Base-by-base conservation (phyloP, 352 stramenopile genomes). In the Sclerospora graminicola region DNA sequence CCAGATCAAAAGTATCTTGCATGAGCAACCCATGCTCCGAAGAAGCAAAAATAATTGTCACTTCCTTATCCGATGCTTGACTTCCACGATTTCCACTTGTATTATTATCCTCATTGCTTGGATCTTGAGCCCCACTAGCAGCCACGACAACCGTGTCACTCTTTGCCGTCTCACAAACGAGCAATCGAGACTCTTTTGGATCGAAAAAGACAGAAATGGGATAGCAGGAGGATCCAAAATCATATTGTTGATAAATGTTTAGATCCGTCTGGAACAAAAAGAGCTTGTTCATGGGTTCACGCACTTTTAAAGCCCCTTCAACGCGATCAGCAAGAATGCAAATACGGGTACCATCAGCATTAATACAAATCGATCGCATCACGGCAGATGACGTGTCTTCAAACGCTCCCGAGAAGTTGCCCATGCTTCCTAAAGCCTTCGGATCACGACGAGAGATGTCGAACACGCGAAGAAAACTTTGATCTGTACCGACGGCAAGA, bases 11-110 rank as follows among this genome's bases (percentile, higher is more conserved):
- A n/a, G n/a, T n/a, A 30, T 97, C 85, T 49, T 97, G 89, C 72
- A 96, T 89, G 6, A 96, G 66, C 13, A 96, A 58, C 4, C 85
- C 85, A 38, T 93, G 75, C 37, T 97, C 86, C 36, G 89, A 83
- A 15, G 88, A 95, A 5, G 83, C 88, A 55, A 97, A 97, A 31
- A 95, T 66, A n/a, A 93, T n/a, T n/a, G n/a, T n/a, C n/a, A n/a
- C n/a, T n/a, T n/a, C n/a, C n/a, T n/a, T n/a, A n/a, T n/a, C n/a
- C n/a, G n/a, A n/a, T n/a, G n/a, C n/a, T n/a, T n/a, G n/a, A n/a
- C n/a, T n/a, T n/a, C 21, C 21, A 26, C 21, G 21, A 26, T 26
- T 26, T 26, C 21, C 4, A 26, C 21, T 6, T 26, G 21, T 26
- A 26, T 6, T 84, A 2, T 72, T 91, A 39, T 97, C 70, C 54